phyloP scores from a whole-genome alignment of 441 rosid species.

The Corymbia citriodora region DNA sequence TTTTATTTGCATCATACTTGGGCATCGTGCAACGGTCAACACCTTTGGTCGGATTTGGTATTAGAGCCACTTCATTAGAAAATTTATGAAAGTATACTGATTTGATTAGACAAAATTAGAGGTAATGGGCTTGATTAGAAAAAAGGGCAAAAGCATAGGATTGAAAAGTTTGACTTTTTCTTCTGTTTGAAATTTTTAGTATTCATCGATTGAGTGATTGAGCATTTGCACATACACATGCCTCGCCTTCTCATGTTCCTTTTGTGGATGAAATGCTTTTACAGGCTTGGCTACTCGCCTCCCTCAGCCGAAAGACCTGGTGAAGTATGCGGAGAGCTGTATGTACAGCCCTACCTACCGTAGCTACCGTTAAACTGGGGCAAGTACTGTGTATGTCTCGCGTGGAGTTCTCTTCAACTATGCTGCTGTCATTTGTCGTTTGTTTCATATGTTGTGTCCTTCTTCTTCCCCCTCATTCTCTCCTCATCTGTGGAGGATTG shows the following conservation, averaged over 20 bases:
- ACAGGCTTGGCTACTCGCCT: slow-evolving; percentile 1
- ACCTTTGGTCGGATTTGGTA: background rate
- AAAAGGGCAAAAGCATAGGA: background rate
- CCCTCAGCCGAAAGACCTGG: background rate
- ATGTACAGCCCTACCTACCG: slow-evolving; percentile 1
- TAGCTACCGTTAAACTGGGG: background rate
- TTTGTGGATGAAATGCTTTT: background rate
- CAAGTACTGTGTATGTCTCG: no score
- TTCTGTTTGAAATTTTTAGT: background rate
- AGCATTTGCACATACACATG: background rate
- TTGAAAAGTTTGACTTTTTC: background rate
- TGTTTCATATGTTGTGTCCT: background rate
- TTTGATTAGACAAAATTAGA: background rate
- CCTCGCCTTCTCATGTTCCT: background rate
- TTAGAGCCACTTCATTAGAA: background rate
- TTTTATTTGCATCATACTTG: background rate
- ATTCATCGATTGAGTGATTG: background rate
- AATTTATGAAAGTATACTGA: background rate
- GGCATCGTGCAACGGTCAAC: background rate
- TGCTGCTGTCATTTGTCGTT: background rate
- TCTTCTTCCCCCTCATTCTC: background rate
- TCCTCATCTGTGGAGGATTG: background rate
- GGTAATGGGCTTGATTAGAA: background rate
- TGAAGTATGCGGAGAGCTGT: background rate
- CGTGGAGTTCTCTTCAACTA: background rate